Evolutionary conservation across 2,329 filamentous ascomycete species (phyloP).

Genomic region (Chaetomium sp.): DNA sequence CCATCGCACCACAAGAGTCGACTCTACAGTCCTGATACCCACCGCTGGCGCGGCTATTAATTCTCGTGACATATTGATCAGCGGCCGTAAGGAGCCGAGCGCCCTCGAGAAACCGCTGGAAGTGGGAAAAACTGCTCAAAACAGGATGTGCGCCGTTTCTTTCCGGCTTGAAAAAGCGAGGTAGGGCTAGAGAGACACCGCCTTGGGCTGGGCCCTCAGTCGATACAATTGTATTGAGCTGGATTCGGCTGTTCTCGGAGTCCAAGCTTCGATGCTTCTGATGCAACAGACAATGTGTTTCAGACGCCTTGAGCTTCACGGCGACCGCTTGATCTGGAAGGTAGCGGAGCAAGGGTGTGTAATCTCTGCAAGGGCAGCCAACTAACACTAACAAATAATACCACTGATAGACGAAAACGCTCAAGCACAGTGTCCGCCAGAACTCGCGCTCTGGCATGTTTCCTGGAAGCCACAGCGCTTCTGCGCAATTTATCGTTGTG

Average conservation of each 20-base stretch:
- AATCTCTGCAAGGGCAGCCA: neutral
- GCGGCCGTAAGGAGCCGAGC: constrained; percentile 13
- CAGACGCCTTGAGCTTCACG: constrained; percentile 28
- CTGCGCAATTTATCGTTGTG: neutral
- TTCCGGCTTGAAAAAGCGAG: neutral
- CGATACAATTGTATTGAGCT: constrained; percentile 4
- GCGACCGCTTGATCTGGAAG: constrained; percentile 15
- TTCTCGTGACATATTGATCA: constrained; percentile 14
- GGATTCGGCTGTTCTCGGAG: neutral
- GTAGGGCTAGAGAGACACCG: neutral
- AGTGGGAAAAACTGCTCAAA: neutral
- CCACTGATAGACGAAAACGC: neutral
- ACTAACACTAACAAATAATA: neutral
- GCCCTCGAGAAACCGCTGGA: neutral
- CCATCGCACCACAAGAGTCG: neutral
- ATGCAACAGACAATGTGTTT: constrained; percentile 35
- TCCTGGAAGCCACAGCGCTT: constrained; percentile 1
- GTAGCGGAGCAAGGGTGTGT: constrained; percentile 6
- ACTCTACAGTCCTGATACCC: constrained; percentile 9
- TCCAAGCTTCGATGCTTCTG: constrained; percentile 32
- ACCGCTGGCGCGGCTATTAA: constrained; percentile 12
- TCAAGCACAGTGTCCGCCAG: neutral
- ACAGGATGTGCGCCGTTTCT: neutral
- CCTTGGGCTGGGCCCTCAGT: neutral
- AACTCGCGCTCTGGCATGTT: neutral